These are phyloP conservation scores for Haplosporangium sp. DNA, from an alignment of 371 early-diverging fungal species.

Conservation along the genomic window DNA sequence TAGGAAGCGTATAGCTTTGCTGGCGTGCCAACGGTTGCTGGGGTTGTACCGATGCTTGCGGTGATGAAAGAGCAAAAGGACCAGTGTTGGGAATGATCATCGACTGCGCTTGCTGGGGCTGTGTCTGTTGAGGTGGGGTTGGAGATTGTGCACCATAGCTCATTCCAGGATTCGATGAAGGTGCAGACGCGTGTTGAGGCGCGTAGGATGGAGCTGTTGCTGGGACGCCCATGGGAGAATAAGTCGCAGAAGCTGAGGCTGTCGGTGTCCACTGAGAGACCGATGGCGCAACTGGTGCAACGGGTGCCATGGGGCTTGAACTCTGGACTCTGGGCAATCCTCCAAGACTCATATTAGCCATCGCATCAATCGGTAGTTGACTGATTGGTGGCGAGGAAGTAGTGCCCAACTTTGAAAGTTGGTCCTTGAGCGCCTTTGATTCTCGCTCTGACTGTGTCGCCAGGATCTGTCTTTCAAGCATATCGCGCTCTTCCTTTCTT, in stretches of 20 bases:
- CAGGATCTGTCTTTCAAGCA: constrained; percentile 69
- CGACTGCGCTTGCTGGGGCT: constrained; percentile 29
- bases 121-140: constrained; percentile 30
- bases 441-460: constrained; percentile 73
- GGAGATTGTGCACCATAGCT: constrained; percentile 15
- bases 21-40: constrained; percentile 22
- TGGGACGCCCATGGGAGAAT: constrained; percentile 41
- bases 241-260: constrained; percentile 17
- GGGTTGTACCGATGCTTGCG: constrained; percentile 28
- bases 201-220: constrained; percentile 32
- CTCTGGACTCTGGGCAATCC: constrained; percentile 22
- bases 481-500: constrained; percentile 75
- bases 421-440: constrained; percentile 78
- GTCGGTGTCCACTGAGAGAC: constrained; percentile 32
- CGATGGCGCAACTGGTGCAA: constrained; percentile 25
- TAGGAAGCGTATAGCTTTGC: constrained; percentile 10
- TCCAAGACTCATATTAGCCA: constrained; percentile 52
- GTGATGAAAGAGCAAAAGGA: constrained; percentile 42
- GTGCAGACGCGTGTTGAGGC: constrained; percentile 25
- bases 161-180: constrained; percentile 27
- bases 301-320: not conserved
- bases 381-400: constrained; percentile 50
- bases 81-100: constrained; percentile 46
- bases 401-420: constrained; percentile 67
- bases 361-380: constrained; percentile 51